These are phyloP conservation scores for Bacidia gigantensis DNA, from an alignment of 495 filamentous ascomycete genomes.

Conservation along the genomic window DNA sequence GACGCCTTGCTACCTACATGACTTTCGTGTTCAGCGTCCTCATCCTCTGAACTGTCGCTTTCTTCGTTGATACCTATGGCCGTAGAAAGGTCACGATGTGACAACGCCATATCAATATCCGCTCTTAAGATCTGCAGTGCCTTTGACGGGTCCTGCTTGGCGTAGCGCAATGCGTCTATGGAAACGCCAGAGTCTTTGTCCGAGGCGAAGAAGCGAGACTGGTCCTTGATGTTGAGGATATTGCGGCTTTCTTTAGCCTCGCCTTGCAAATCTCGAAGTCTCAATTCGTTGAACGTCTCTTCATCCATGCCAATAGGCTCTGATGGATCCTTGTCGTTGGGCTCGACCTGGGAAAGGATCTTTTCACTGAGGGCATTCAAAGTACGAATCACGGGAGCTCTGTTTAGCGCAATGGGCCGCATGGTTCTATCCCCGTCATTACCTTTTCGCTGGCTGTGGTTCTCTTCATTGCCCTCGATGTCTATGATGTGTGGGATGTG, in stretches of 20 bases:
- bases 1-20: conserved; percentile 45
- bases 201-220: conserved; percentile 63
- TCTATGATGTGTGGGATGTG: conserved; percentile 81
- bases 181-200: conserved; percentile 37
- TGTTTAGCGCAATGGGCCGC: conserved; percentile 52
- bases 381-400: conserved; percentile 67
- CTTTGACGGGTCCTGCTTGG: conserved; percentile 50
- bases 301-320: conserved; percentile 57
- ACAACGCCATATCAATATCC: conserved; percentile 39
- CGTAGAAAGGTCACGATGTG: conserved; percentile 41
- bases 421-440: conserved; percentile 71
- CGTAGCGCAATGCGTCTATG: conserved; percentile 44
- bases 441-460: conserved; percentile 62
- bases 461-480: conserved; percentile 84
- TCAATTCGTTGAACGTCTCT: conserved; percentile 56
- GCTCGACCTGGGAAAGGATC: conserved; percentile 72
- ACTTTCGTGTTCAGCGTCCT: conserved; percentile 46
- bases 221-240: conserved; percentile 75
- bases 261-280: conserved; percentile 68
- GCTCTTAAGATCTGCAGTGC: conserved; percentile 49
- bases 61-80: conserved; percentile 50
- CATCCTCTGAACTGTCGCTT: conserved; percentile 38
- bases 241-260: conserved; percentile 60
- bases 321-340: conserved; percentile 54
- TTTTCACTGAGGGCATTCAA: conserved; percentile 82